Conservation (phyloP, 495 filamentous ascomycete genomes). For the Penicillium canescens region DNA sequence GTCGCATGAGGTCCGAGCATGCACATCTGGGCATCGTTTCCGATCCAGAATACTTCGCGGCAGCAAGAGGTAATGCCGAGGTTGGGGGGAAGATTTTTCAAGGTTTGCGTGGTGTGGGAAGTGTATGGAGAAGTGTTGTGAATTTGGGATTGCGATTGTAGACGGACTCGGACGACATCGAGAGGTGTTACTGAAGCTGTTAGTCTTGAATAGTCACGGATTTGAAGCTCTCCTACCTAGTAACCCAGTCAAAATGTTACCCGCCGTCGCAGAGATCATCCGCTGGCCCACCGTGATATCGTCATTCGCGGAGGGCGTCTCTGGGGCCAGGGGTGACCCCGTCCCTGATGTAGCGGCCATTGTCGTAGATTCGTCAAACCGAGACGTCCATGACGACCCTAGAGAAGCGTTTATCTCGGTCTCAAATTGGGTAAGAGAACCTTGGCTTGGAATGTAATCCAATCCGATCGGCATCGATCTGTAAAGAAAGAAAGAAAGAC, state of each 20-base stretch:
- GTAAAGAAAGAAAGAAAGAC: not conserved
- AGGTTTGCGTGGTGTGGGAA: constrained; percentile 52
- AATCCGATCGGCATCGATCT: constrained; percentile 16
- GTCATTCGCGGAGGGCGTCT: constrained; percentile 15
- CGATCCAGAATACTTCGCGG: constrained; percentile 95
- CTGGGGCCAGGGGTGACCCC: constrained; percentile 18
- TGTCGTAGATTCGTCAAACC: constrained; percentile 31
- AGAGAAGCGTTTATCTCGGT: constrained; percentile 18
- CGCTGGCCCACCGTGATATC: constrained; percentile 80
- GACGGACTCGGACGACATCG: constrained; percentile 92
- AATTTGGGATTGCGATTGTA: constrained; percentile 76
- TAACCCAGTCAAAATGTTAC: constrained; percentile 85
- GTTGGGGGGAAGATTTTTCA: constrained; percentile 68
- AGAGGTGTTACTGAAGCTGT: constrained; percentile 82
- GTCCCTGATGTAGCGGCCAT: constrained; percentile 40
- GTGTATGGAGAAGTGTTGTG: constrained; percentile 38
- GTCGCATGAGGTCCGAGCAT: constrained; percentile 55
- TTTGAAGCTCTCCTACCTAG: constrained; percentile 60
- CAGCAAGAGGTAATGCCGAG: constrained; percentile 95
- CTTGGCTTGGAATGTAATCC: constrained; percentile 10
- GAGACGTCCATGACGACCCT: constrained; percentile 38
- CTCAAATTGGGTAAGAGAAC: constrained; percentile 7
- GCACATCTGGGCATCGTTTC: constrained; percentile 81
- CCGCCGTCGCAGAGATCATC: constrained; percentile 91
- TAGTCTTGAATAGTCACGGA: not conserved